These are phyloP conservation scores for Cardamine chenopodiifolia DNA, from an alignment of 345 rosid species.

Conservation along the genomic window DNA sequence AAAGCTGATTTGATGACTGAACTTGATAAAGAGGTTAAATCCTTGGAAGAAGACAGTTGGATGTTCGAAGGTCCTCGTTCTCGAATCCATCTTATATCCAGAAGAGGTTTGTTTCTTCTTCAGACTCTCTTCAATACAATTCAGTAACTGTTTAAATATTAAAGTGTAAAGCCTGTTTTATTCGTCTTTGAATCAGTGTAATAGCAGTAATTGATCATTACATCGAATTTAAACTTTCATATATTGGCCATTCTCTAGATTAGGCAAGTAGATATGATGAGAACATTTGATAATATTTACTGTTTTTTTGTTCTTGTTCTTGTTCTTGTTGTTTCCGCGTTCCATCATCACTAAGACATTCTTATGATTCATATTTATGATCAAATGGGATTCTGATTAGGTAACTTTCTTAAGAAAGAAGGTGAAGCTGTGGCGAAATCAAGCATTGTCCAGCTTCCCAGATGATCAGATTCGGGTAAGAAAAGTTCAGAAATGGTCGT, in stretches of 20 bases:
- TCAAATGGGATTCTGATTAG: constrained; percentile 15
- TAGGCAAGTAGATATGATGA: not conserved
- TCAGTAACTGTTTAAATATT: not conserved
- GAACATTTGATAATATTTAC: not conserved
- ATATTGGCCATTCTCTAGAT: not conserved
- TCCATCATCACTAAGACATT: not conserved
- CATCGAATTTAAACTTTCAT: not conserved
- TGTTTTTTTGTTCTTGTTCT: too few species aligned
- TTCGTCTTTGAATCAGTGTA: too few species aligned
- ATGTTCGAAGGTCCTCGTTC: constrained; percentile 93
- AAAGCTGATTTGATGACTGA: constrained; percentile 76
- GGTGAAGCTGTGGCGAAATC: constrained; percentile 19
- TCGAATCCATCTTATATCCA: constrained; percentile 72
- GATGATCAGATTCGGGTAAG: constrained; percentile 25
- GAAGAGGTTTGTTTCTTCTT: constrained; percentile 55
- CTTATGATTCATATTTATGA: not conserved
- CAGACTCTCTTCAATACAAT: too few species aligned
- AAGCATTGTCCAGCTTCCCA: constrained; percentile 30
- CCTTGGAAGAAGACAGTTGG: constrained; percentile 93
- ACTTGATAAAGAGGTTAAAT: constrained; percentile 77
- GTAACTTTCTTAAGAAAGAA: constrained; percentile 31
- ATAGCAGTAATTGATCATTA: too few species aligned
- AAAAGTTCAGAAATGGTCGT: not conserved
- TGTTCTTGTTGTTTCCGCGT: not conserved
- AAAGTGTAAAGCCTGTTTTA: not conserved